Percentiles rank a stretch among this genome's conserved stretches.
Conservation (phyloP, 73 alveolate species). For the Paramecium sexaurelia region DNA sequence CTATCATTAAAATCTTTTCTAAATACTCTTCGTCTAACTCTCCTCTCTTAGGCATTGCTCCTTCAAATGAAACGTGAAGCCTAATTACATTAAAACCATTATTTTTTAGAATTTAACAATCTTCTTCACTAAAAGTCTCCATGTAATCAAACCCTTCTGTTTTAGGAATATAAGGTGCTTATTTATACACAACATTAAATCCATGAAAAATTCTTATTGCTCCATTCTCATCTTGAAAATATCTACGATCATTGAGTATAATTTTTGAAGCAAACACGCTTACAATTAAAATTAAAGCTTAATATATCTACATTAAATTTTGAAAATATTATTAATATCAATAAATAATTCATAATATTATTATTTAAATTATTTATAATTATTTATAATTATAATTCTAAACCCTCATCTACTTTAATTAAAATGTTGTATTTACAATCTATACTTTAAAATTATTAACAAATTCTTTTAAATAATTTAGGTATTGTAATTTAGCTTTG, state of each 20-base stretch:
- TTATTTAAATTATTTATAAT: no score
- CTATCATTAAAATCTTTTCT: conserved; percentile 78
- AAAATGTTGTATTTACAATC: no score
- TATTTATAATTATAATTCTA: no score
- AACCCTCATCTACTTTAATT: no score
- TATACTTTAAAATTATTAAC: no score
- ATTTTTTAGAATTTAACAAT: conserved; percentile 66
- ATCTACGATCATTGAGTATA: neutral
- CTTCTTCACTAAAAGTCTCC: conserved; percentile 81
- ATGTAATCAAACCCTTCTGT: conserved; percentile 82
- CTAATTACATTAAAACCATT: conserved; percentile 87
- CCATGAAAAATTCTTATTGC: conserved; percentile 34
- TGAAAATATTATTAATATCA: neutral
- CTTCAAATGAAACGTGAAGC: conserved; percentile 92
- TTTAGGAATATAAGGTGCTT: conserved; percentile 80
- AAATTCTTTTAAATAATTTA: no score
- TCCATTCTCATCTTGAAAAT: neutral
- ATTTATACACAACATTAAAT: conserved; percentile 80
- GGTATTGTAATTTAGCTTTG: no score
- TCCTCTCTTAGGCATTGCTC: conserved; percentile 85
- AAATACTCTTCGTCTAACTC: conserved; percentile 80
- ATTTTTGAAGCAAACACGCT: neutral
- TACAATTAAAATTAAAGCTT: neutral
- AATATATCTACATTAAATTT: neutral
- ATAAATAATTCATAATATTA: neutral